Evolutionary conservation across 371 early-diverging fungal species (phyloP).

Genomic region (Mucor saturninus): DNA sequence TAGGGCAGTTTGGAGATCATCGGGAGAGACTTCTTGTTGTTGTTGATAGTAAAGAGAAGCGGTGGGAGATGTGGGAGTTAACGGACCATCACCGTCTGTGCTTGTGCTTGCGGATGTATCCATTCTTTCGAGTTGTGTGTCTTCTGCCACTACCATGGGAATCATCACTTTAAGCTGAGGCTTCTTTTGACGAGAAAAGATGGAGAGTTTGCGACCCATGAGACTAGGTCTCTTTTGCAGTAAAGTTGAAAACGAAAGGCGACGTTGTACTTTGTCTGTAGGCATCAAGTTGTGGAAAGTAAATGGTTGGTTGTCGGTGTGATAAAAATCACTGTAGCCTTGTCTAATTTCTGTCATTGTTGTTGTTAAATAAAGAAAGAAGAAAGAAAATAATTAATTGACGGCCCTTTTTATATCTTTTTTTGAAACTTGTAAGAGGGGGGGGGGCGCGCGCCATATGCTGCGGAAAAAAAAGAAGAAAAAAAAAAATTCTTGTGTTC

Average conservation of each 20-base stretch:
- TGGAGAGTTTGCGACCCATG: constrained; percentile 20
- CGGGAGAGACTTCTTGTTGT: background rate
- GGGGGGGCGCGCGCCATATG: background rate
- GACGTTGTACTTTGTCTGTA: constrained; percentile 5
- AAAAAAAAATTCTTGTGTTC: constrained; percentile 1
- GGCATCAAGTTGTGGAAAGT: constrained; percentile 17
- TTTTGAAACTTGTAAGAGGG: background rate
- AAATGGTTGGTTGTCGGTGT: background rate
- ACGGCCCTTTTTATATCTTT: constrained; percentile 6
- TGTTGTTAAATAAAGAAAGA: background rate
- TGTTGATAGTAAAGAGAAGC: background rate
- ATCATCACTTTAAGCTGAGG: constrained; percentile 10
- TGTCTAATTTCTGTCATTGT: constrained; percentile 25
- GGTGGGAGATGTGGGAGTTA: constrained; percentile 7
- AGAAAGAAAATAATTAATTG: constrained; percentile 3
- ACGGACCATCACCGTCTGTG: constrained; percentile 7
- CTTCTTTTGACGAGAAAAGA: constrained; percentile 15
- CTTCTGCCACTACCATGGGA: background rate
- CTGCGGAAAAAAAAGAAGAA: constrained; percentile 2
- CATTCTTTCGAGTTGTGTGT: constrained; percentile 4
- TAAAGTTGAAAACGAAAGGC: constrained; percentile 25
- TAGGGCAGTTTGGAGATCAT: constrained; percentile 14
- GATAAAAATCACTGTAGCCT: constrained; percentile 3
- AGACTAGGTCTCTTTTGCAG: constrained; percentile 25
- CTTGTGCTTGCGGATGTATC: constrained; percentile 16